Base-by-base conservation (phyloP, 306 rosid genomes). In the Astragalus membranaceus region DNA sequence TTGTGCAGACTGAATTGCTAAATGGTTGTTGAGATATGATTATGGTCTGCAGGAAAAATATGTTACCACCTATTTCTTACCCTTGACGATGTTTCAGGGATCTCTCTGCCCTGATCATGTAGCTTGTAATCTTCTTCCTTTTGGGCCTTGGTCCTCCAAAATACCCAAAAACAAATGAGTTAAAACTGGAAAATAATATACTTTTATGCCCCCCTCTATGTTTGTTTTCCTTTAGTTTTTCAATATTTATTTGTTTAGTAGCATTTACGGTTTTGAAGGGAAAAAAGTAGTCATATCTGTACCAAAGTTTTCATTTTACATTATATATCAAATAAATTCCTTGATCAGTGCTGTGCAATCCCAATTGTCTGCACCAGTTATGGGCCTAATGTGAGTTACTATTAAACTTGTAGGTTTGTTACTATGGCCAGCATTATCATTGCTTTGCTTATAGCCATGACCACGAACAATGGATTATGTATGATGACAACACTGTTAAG, bases 391-490 rank as follows among this genome's bases (percentile, higher is more conserved):
- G 5, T 75, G 43, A 64, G 55, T 55, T 10, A 14, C 70, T 20
- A 20, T 50, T 65, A 39, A 32, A 74, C 39, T 11, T 76, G 15
- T 74, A 95, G 99, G 99, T 95, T 63, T 95, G 97, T 87, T 95
- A 95, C 83, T 95, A 95, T 67, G 97, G 99, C 37, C 97, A 95
- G 77, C 99, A 95, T 63, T 95, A 95, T 79, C 96, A 89, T 78
- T 91, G 99, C 88, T 95, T 91, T 76, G 99, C 99, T 55, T 95
- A 91, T 81, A 85, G 96, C 66, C 88, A 81, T 72, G 90, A 91
- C 15, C 85, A 70, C 10, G 81, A 81, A 74, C 78, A 72, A 59
- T 95, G 99, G 99, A 84, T 87, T 80, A 91, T 86, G 97, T 95
- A 91, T 33, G 97, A 95, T 75, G 99, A 95, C 70, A 85, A 83